Evolutionary conservation across 2,329 filamentous ascomycete genomes (phyloP).

Genomic region (Pestalotiopsis sp.): DNA sequence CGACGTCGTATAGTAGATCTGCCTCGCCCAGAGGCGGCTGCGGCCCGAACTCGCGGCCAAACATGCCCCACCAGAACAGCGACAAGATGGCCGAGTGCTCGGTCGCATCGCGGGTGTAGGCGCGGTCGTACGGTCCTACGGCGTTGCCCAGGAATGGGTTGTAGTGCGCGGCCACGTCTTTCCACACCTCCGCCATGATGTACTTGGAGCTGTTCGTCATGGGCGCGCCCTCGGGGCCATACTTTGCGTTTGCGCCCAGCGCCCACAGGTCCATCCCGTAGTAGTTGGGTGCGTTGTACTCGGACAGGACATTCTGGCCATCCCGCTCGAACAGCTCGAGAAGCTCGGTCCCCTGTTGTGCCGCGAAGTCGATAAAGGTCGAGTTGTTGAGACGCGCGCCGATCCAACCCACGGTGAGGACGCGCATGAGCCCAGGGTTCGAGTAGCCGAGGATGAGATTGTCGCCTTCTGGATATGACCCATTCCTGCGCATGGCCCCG

Average conservation of each 20-base stretch:
- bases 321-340: constrained; percentile 31
- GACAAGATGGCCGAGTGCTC: constrained; percentile 42
- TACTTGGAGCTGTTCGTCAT: constrained; percentile 31
- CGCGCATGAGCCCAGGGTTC: constrained; percentile 45
- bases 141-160: constrained; percentile 38
- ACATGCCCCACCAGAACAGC: constrained; percentile 46
- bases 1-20: constrained; percentile 43
- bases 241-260: constrained; percentile 39
- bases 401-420: constrained; percentile 43
- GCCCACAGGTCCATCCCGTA: constrained; percentile 45
- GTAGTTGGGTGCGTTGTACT: constrained; percentile 44
- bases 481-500: constrained; percentile 43
- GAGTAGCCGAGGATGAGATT: constrained; percentile 42
- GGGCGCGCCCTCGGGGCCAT: constrained; percentile 32
- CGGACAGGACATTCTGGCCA: constrained; percentile 29
- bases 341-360: constrained; percentile 32
- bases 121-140: constrained; percentile 39
- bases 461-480: constrained; percentile 39
- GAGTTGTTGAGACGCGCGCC: constrained; percentile 39
- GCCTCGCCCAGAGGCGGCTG: constrained; percentile 39
- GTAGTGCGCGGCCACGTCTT: constrained; percentile 37
- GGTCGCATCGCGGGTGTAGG: constrained; percentile 42
- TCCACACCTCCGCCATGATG: constrained; percentile 36
- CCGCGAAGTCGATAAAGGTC: constrained; percentile 38
- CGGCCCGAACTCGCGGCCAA: constrained; percentile 40